Evolutionary conservation across 495 filamentous ascomycete genomes (phyloP), one percentile per base, ranked within the genome.

Genomic region (Tuber aestivum): DNA sequence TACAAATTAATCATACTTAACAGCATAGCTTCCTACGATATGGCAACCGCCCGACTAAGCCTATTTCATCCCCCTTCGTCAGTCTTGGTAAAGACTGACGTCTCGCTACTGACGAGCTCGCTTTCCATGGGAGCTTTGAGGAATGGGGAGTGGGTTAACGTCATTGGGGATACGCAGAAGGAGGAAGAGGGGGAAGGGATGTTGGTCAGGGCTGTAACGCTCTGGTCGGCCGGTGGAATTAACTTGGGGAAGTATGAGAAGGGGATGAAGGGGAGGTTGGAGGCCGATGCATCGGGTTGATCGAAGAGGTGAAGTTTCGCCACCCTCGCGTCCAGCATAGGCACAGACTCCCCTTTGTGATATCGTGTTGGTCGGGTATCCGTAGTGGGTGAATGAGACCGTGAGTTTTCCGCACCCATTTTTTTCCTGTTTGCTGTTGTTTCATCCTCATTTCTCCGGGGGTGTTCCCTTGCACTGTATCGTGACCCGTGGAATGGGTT

Each of bases 121-220:
- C 89, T 89, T 35, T 83, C 87, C 41, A 89, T 91, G 72, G 89
- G 93, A 41, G 87, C 90, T 73, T 86, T 89, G 61, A 85, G 91
- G 9, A 50, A 82, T 71, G 95, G 95, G n/a, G 88, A 91, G 70
- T 99, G 95, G 95, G 83, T 97, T 32, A 95, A 97, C 83, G 88
- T 97, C 0, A 87, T 97, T 72, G 95, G 95, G 3, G 97, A 97
- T 83, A 86, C 96, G 48, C 84, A 87, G 81, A 41, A 70, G 23
- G 38, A 10, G 41, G 69, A 75, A 1, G 37, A 45, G 20, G 45
- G 37, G 9, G 41, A 23, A 32, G 76, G 41, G 35, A 72, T 9
- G 23, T 41, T 41, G 41, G 78, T 83, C 2, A 56, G 72, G 35
- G 81, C 81, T 12, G n/a, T 82, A n/a, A 50, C 74, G 71, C n/a